These are phyloP conservation scores for Syncephalastrum racemosum DNA, from an alignment of 371 early-diverging fungal species.

Conservation along the genomic window DNA sequence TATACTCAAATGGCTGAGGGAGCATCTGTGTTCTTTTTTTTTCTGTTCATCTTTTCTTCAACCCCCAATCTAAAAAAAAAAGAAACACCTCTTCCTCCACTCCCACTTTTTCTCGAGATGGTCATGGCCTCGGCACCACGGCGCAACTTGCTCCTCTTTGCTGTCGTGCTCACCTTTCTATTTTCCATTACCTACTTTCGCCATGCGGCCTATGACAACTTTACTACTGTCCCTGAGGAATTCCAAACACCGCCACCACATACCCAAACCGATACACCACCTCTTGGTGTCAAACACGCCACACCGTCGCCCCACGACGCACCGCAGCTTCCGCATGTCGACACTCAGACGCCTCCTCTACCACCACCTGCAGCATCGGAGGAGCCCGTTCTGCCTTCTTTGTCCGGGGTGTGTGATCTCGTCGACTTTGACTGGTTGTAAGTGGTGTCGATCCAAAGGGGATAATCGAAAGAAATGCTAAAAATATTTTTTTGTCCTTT, in stretches of 20 bases:
- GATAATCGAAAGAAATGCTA: neutral
- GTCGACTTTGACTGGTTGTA: conserved; percentile 37
- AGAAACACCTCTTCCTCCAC: too few species aligned
- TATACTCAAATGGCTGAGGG: too few species aligned
- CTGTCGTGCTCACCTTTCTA: conserved; percentile 14
- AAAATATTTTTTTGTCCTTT: conserved; percentile 5
- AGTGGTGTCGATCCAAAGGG: conserved; percentile 4
- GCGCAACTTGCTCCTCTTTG: conserved; percentile 18
- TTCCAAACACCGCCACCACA: conserved; percentile 8
- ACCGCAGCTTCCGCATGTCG: neutral
- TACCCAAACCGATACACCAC: too few species aligned
- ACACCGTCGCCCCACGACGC: conserved; percentile 8
- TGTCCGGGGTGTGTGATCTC: conserved; percentile 14
- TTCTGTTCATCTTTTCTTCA: too few species aligned
- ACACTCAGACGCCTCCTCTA: conserved; percentile 4
- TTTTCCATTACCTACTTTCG: conserved; percentile 19
- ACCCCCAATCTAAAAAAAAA: too few species aligned
- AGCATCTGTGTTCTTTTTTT: too few species aligned
- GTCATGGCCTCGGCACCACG: conserved; percentile 13
- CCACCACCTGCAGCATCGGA: conserved; percentile 9
- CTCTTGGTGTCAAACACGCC: conserved; percentile 10
- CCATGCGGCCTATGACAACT: conserved; percentile 11
- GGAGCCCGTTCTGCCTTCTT: conserved; percentile 1
- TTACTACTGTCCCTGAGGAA: conserved; percentile 1
- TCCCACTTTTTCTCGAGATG: too few species aligned